Evolutionary conservation across 225 moss, liverwort and hornwort species (phyloP).

Genomic region (Physcomitrellopsis africana): DNA sequence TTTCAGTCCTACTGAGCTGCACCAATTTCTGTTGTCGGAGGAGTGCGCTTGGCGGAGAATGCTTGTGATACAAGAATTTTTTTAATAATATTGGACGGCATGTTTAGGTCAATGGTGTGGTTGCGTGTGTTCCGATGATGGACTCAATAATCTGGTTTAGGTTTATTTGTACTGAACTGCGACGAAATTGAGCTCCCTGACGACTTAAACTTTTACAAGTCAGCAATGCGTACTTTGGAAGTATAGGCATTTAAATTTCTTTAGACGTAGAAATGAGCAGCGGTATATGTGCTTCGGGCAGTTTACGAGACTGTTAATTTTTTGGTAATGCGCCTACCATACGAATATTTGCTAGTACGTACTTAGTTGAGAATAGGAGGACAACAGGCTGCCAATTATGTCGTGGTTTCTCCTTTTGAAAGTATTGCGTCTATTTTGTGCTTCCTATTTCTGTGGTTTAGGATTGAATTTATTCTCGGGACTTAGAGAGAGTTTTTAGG

Average conservation of each 20-base stretch:
- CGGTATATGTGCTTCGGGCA: not conserved
- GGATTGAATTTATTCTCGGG: not conserved
- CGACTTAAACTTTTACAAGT: not conserved
- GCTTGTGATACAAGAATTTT: not conserved
- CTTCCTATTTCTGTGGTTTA: not conserved
- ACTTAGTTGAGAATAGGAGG: not conserved
- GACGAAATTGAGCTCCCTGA: constrained; percentile 19
- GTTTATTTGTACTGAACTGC: not conserved
- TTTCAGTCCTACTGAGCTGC: not conserved
- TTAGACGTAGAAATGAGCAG: not conserved
- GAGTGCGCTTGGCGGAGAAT: not conserved
- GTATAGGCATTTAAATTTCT: not conserved
- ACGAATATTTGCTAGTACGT: not conserved
- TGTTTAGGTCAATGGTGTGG: constrained; percentile 14
- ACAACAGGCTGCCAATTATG: not conserved
- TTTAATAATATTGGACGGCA: constrained; percentile 1
- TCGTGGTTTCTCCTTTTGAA: not conserved
- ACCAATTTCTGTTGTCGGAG: not conserved
- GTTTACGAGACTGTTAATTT: constrained; percentile 3
- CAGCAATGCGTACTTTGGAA: not conserved
- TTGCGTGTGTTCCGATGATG: not conserved
- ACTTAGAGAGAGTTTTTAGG: not conserved
- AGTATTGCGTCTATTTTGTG: not conserved
- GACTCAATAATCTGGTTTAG: not conserved
- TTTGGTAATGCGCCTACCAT: not conserved